Evolutionary conservation across 768 basidiomycete genomes (phyloP).

Genomic region (Collybia nuda): DNA sequence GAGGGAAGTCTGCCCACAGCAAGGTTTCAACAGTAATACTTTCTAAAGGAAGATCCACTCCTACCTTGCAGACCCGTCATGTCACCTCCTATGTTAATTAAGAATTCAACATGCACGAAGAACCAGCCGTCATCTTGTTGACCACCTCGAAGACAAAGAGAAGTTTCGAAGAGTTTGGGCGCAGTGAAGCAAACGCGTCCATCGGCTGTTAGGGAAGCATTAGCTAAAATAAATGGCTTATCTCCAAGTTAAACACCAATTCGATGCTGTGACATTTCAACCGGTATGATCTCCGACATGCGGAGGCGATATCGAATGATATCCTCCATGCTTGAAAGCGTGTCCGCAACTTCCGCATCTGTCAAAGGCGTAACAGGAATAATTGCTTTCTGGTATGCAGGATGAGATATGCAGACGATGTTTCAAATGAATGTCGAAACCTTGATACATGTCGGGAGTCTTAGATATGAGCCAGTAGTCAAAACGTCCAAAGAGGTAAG

Average conservation of each 20-base stretch:
- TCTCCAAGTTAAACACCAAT: conserved; percentile 46
- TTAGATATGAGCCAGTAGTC: conserved; percentile 80
- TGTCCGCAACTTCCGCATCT: conserved; percentile 63
- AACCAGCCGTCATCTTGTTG: conserved; percentile 81
- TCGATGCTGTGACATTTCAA: conserved; percentile 72
- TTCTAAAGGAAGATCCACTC: too few relatives aligned
- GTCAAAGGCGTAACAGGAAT: conserved; percentile 66
- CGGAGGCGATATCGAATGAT: conserved; percentile 78
- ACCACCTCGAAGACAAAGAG: conserved; percentile 72
- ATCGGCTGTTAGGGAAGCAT: conserved; percentile 44
- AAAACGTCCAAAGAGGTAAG: conserved; percentile 89
- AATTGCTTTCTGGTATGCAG: conserved; percentile 57
- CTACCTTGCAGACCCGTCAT: conserved; percentile 69
- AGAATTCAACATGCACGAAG: conserved; percentile 75
- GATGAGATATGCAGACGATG: conserved; percentile 7
- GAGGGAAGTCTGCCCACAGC: conserved; percentile 63
- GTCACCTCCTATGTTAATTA: conserved; percentile 73
- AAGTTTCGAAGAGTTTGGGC: conserved; percentile 70
- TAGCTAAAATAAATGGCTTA: background rate
- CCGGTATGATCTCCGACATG: conserved; percentile 76
- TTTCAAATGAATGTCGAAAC: conserved; percentile 32
- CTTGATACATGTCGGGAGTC: conserved; percentile 81
- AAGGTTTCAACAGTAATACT: background rate
- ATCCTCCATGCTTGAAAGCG: conserved; percentile 71
- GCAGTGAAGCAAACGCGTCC: conserved; percentile 81